These are phyloP conservation scores for Rhododendron kiyosumense DNA, from an alignment of 148 eudicot species.

Conservation along the genomic window DNA sequence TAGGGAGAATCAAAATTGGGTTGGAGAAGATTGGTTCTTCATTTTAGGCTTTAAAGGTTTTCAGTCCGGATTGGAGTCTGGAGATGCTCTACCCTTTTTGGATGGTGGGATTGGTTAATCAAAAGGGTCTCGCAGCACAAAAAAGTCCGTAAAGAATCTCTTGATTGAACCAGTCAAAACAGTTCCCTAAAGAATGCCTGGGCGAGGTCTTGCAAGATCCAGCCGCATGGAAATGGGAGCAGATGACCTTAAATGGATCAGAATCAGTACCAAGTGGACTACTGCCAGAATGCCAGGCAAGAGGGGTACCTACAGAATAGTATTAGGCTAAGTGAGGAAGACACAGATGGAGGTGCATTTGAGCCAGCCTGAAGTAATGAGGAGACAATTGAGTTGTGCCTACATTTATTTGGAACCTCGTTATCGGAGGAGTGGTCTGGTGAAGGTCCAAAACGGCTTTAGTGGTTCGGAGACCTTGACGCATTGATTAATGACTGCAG, in stretches of 20 bases:
- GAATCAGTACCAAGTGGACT: neutral
- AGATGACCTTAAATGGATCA: neutral
- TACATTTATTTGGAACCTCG: neutral
- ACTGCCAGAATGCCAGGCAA: neutral
- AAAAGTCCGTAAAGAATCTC: neutral
- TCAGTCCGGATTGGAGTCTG: neutral
- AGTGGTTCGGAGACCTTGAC: neutral
- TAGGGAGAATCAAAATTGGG: neutral
- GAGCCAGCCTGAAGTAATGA: neutral
- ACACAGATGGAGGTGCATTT: neutral
- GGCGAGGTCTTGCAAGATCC: neutral
- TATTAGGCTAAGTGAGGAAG: neutral
- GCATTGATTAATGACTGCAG: neutral
- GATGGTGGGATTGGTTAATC: neutral
- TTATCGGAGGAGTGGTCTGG: neutral
- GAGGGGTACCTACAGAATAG: neutral
- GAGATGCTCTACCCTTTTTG: neutral
- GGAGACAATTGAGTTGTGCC: neutral
- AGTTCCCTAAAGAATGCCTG: neutral
- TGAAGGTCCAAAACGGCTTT: neutral
- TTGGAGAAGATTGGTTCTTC: neutral
- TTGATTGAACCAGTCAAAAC: neutral
- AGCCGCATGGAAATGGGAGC: neutral
- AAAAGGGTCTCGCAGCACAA: neutral
- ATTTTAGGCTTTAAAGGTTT: neutral